A percentile compares a stretch with the other conserved stretches of the same genome.
Conservation (phyloP, 140 eudicot genomes). For the Erigeron philadelphicus region DNA sequence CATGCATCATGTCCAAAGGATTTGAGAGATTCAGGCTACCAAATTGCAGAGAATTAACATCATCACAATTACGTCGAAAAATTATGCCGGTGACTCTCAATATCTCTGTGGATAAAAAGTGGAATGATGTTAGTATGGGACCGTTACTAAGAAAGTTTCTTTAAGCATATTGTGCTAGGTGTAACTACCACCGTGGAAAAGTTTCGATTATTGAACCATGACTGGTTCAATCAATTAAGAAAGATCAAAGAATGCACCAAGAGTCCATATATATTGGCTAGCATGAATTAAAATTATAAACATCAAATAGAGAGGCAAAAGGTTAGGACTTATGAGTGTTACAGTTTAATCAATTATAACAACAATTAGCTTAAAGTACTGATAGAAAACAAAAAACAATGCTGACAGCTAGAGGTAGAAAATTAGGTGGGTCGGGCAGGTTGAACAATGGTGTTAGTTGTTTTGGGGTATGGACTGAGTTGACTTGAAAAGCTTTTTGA, state of each 20-base stretch:
- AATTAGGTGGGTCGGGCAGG: too few relatives aligned
- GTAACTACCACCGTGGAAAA: background rate
- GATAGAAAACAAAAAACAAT: too few relatives aligned
- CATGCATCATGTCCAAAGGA: slow-evolving; percentile 41
- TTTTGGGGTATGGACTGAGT: too few relatives aligned
- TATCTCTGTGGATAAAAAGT: slow-evolving; percentile 43
- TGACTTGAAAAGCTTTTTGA: too few relatives aligned
- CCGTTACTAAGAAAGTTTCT: background rate
- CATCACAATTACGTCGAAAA: slow-evolving; percentile 40
- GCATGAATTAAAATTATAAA: slow-evolving; percentile 4
- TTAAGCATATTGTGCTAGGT: background rate
- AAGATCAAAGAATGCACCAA: background rate
- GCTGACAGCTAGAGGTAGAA: too few relatives aligned
- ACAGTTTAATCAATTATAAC: too few relatives aligned
- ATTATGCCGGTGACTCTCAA: slow-evolving; percentile 46
- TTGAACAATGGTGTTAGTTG: too few relatives aligned
- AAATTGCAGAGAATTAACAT: slow-evolving; percentile 49
- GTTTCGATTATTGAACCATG: slow-evolving; percentile 1
- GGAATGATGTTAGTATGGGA: slow-evolving; percentile 1
- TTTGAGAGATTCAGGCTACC: slow-evolving; percentile 53
- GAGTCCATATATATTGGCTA: background rate
- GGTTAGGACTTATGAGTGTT: too few relatives aligned
- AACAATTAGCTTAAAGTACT: too few relatives aligned
- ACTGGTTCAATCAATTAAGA: slow-evolving; percentile 1
- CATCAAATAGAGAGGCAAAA: background rate